Conservation (phyloP, 2,329 filamentous ascomycete genomes). For the Coniochaeta hoffmannii region DNA sequence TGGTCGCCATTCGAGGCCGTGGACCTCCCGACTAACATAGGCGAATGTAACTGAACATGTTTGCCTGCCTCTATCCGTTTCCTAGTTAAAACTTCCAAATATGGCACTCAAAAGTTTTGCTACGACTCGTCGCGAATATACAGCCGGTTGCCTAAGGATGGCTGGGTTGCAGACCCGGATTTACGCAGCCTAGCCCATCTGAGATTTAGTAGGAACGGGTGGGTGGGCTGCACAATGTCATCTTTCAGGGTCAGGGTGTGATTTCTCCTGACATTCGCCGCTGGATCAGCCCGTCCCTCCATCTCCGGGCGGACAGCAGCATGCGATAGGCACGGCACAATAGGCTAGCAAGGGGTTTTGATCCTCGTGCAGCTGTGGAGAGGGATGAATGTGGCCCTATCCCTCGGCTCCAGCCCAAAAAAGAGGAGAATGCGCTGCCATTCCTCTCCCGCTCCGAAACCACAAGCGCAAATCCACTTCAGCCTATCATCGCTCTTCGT, state of each 20-base stretch:
- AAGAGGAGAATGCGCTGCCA: slow-evolving; percentile 9
- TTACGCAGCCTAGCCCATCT: background rate
- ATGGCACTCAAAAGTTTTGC: background rate
- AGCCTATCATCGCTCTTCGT: slow-evolving; percentile 21
- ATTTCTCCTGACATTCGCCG: background rate
- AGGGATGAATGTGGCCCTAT: background rate
- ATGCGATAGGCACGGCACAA: background rate
- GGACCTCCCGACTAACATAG: background rate
- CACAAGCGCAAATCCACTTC: slow-evolving; percentile 15
- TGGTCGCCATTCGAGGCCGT: slow-evolving; percentile 2
- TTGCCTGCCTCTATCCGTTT: background rate
- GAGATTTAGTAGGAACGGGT: background rate
- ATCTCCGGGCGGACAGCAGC: background rate
- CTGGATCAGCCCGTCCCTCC: background rate
- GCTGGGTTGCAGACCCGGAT: background rate
- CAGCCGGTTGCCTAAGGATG: too few relatives aligned
- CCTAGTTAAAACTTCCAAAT: background rate
- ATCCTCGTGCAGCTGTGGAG: background rate
- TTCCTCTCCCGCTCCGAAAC: slow-evolving; percentile 25
- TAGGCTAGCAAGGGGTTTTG: background rate
- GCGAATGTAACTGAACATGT: background rate
- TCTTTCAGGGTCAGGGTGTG: background rate
- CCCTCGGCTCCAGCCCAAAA: background rate
- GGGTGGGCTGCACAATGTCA: background rate
- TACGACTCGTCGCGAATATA: background rate